Evolutionary conservation across 495 filamentous ascomycete genomes (phyloP), one percentile per base, ranked within the genome.

Genomic region (Podospora australis): DNA sequence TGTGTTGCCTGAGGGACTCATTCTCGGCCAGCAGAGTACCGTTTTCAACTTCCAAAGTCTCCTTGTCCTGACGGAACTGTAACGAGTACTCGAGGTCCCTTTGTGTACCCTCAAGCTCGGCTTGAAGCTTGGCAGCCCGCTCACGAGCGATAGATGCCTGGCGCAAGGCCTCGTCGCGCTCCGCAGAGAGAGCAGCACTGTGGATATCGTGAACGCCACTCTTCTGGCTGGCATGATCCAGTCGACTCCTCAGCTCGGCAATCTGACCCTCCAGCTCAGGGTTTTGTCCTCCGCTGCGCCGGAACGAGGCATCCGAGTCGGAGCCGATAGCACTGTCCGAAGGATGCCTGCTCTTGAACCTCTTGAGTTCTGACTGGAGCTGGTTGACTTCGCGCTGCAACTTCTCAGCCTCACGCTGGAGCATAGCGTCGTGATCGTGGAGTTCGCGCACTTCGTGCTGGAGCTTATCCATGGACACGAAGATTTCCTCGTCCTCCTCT

Each of bases 381-480:
- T 58, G 60, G 32, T 65, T 57, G 13, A 76, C 63, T 46, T 74
- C 68, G 9, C 68, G 57, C 49, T 74, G 70, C 8, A 76, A 62
- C 39, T 67, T 70, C 49, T 70, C 70, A 1, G 71, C 70, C 48
- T 76, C 70, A 38, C 66, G 65, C 40, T 73, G 67, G 7, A 76
- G 60, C 47, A 72, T 57, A 16, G 72, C 70, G 41, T 74, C 68
- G 49, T 76, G 72, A 35, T 76, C 71, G 43, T 73, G 70, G 39
- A 74, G 57, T 44, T 70, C 65, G 40, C 68, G 57, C 43, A 76
- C 67, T 48, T 76, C 72, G 24, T 73, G 69, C 43, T 68, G 71
- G 70, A 76, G 73, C 70, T 73, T 76, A 72, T 76, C 72, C 60
- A 74, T 57, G 9, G 71, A 73, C 21, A 73, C 71, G 44, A 76